Evolutionary conservation across 2,329 filamentous ascomycete genomes (phyloP).

Genomic region (Clonostachys rosea): DNA sequence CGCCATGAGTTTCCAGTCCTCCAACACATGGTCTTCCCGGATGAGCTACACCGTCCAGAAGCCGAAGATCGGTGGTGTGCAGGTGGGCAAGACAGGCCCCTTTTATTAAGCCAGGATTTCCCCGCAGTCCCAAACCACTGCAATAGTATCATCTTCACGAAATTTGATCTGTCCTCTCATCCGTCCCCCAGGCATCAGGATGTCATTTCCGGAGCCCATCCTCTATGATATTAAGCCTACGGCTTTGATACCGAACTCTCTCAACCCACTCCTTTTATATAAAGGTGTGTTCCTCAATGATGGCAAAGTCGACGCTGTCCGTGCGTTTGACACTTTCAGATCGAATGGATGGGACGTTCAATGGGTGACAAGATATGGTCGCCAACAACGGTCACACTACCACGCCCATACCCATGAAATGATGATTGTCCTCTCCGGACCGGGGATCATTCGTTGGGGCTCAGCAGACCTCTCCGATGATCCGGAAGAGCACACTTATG

Average conservation of each 20-base stretch:
- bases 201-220: too few species aligned
- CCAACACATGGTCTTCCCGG: too few species aligned
- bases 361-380: constrained; percentile 50
- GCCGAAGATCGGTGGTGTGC: too few species aligned
- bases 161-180: too few species aligned
- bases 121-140: too few species aligned
- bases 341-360: constrained; percentile 43
- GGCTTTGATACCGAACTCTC: constrained; percentile 38
- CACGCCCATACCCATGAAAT: constrained; percentile 48
- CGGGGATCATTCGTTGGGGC: constrained; percentile 45
- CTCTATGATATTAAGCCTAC: too few species aligned
- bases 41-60: too few species aligned
- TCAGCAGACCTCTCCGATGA: constrained; percentile 36
- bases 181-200: too few species aligned
- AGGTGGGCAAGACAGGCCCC: too few species aligned
- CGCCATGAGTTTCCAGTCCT: too few species aligned
- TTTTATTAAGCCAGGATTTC: too few species aligned
- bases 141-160: too few species aligned
- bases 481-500: constrained; percentile 25
- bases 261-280: constrained; percentile 44
- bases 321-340: constrained; percentile 34
- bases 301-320: constrained; percentile 10
- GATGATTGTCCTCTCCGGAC: constrained; percentile 45
- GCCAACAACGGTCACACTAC: constrained; percentile 47
- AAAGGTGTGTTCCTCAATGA: constrained; percentile 27